These are phyloP conservation scores for Lachancea thermotolerans DNA, from an alignment of 805 yeast species.

Conservation along the genomic window DNA sequence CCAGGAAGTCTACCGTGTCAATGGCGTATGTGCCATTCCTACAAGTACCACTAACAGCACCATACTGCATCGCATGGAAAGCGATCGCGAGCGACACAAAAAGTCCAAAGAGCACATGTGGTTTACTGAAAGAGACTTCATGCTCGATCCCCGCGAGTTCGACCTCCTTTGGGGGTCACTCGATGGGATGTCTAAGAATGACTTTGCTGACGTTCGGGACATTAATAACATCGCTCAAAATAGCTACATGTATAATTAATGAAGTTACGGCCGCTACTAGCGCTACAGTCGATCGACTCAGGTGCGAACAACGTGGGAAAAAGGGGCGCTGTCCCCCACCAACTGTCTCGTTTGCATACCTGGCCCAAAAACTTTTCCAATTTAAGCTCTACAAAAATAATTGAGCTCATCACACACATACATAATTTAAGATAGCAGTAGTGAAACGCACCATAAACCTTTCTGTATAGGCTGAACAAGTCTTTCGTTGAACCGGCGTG, in stretches of 20 bases:
- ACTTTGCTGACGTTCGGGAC: conserved; percentile 46
- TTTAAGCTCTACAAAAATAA: no score
- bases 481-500: no score
- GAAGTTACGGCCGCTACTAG: background rate
- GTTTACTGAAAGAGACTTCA: conserved; percentile 46
- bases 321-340: no score
- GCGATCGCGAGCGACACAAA: conserved; percentile 87
- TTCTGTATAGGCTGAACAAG: no score
- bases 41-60: conserved; percentile 20
- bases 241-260: conserved; percentile 35
- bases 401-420: no score
- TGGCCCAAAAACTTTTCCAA: no score
- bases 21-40: conserved; percentile 5
- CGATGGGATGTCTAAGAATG: conserved; percentile 38
- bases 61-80: conserved; percentile 69
- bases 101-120: conserved; percentile 74
- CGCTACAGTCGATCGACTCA: background rate
- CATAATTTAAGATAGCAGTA: no score
- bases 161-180: conserved; percentile 37
- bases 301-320: background rate
- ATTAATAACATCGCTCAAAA: conserved; percentile 46
- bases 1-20: conserved; percentile 7
- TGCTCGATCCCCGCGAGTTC: conserved; percentile 43
- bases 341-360: no score
- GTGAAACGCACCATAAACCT: no score